These are phyloP conservation scores for Calonectria crousiana DNA, from an alignment of 2,329 filamentous ascomycete species.

Conservation along the genomic window DNA sequence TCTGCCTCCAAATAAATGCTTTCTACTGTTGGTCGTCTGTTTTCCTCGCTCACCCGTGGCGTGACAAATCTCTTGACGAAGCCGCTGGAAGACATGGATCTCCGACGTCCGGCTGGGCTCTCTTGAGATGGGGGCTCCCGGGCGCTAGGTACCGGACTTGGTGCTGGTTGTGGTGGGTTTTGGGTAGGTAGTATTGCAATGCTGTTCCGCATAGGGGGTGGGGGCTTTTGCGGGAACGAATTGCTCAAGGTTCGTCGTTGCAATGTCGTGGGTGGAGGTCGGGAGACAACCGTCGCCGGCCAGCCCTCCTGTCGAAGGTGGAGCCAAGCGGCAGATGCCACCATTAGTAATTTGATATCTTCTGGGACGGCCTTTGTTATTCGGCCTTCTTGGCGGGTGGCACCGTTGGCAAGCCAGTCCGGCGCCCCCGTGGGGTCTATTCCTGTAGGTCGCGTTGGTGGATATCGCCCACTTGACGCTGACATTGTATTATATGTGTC, in stretches of 20 bases:
- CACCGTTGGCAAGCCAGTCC: slow-evolving; percentile 37
- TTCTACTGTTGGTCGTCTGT: slow-evolving; percentile 35
- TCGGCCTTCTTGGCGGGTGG: slow-evolving; percentile 44
- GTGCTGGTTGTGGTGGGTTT: slow-evolving; percentile 29
- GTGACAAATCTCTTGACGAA: slow-evolving; percentile 41
- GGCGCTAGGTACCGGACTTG: slow-evolving; percentile 34
- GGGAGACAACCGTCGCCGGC: slow-evolving; percentile 48
- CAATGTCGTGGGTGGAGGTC: slow-evolving; percentile 40
- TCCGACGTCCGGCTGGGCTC: slow-evolving; percentile 31
- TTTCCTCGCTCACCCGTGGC: slow-evolving; percentile 42
- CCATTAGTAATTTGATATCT: slow-evolving; percentile 52
- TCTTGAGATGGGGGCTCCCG: slow-evolving; percentile 34
- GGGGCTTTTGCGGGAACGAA: slow-evolving; percentile 32
- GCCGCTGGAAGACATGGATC: slow-evolving; percentile 43
- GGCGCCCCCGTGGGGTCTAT: slow-evolving; percentile 36
- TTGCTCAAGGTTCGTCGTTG: slow-evolving; percentile 42
- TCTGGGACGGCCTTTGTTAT: slow-evolving; percentile 46
- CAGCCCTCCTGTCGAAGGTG: slow-evolving; percentile 52
- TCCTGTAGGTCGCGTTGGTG: slow-evolving; percentile 56
- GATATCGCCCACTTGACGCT: slow-evolving; percentile 60
- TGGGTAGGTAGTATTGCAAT: slow-evolving; percentile 31
- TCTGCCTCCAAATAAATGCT: slow-evolving; percentile 36
- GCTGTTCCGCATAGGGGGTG: slow-evolving; percentile 36
- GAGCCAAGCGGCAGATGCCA: slow-evolving; percentile 54
- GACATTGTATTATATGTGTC: slow-evolving; percentile 74